Conservation (phyloP, 768 basidiomycete species). For the Lentinula raphanica region DNA sequence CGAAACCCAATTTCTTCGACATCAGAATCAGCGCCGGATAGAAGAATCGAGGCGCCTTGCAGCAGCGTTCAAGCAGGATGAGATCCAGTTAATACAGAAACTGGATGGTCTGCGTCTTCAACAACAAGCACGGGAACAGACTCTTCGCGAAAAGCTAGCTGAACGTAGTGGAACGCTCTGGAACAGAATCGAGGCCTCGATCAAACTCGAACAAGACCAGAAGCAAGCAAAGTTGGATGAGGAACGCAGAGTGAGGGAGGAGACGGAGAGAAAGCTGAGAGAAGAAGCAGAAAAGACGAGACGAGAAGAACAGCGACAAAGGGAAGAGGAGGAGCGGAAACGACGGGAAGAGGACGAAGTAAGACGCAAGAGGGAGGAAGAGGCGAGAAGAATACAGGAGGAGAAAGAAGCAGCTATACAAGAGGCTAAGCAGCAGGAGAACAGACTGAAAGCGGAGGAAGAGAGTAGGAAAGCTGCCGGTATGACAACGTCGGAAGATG, state of each 20-base stretch:
- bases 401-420: slow-evolving; percentile 22
- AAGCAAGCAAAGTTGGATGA: slow-evolving; percentile 39
- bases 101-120: slow-evolving; percentile 24
- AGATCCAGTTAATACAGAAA: slow-evolving; percentile 43
- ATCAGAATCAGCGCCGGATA: slow-evolving; percentile 39
- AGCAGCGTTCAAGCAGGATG: slow-evolving; percentile 41
- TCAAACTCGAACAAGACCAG: slow-evolving; percentile 15
- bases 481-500: slow-evolving; percentile 51
- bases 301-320: slow-evolving; percentile 45
- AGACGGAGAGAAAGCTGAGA: slow-evolving; percentile 43
- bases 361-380: slow-evolving; percentile 26
- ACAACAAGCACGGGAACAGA: slow-evolving; percentile 5
- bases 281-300: slow-evolving; percentile 52
- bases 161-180: slow-evolving; percentile 3
- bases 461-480: slow-evolving; percentile 41
- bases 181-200: slow-evolving; percentile 10
- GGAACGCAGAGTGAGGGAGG: slow-evolving; percentile 42
- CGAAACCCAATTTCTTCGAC: slow-evolving; percentile 29
- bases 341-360: slow-evolving; percentile 38
- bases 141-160: slow-evolving; percentile 1
- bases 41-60: slow-evolving; percentile 31
- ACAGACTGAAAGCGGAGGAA: slow-evolving; percentile 31
- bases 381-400: slow-evolving; percentile 25
- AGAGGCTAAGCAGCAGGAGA: slow-evolving; percentile 29
- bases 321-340: slow-evolving; percentile 31